Evolutionary conservation across 192 early-diverging fungal species (phyloP).

Genomic region (Haplosporangium gracile): DNA sequence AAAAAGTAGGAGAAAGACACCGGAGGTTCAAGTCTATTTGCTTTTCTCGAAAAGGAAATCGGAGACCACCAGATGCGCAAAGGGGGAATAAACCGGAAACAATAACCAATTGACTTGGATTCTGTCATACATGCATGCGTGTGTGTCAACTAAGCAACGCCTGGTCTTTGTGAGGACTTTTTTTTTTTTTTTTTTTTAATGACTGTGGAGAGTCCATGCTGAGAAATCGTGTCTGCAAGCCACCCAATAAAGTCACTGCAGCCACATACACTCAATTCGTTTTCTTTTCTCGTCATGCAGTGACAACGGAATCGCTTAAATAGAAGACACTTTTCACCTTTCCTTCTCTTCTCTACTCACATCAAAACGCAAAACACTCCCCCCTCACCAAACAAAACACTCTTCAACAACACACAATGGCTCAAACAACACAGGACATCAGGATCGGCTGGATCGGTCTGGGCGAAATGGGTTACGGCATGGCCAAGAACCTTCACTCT

Average conservation of each 20-base stretch:
- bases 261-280: neutral
- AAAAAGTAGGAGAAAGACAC: too few species aligned
- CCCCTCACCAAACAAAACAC: neutral
- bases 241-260: neutral
- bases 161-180: neutral
- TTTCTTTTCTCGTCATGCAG: neutral
- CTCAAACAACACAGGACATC: constrained; percentile 6
- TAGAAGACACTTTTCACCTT: neutral
- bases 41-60: too few species aligned
- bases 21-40: too few species aligned
- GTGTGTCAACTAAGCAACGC: neutral
- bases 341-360: too few species aligned
- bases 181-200: neutral
- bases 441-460: constrained; percentile 73
- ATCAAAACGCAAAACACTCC: neutral
- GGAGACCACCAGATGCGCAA: too few species aligned
- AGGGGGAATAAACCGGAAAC: too few species aligned
- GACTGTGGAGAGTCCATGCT: neutral
- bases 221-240: neutral
- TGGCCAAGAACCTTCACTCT: constrained; percentile 72
- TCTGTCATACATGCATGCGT: too few species aligned
- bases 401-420: constrained; percentile 1
- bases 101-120: too few species aligned
- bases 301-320: neutral
- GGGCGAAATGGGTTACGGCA: constrained; percentile 72